These are phyloP conservation scores for Iris macrosiphon DNA, from an alignment of 106 monocot species.

Conservation along the genomic window DNA sequence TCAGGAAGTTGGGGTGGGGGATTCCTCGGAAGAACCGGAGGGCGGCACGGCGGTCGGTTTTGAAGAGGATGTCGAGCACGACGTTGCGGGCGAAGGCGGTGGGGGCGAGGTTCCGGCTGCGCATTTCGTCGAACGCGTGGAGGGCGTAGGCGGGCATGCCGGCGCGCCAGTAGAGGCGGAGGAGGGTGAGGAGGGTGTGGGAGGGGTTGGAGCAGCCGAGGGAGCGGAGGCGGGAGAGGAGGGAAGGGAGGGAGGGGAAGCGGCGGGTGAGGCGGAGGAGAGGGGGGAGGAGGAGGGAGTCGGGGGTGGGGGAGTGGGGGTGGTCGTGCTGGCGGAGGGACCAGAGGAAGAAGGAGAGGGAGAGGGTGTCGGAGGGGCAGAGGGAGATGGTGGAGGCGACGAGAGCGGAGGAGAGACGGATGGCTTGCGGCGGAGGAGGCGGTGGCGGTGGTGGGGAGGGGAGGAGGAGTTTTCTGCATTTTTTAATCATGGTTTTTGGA, in stretches of 20 bases:
- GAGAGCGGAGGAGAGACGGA: slow-evolving; percentile 18
- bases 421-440: too few relatives aligned
- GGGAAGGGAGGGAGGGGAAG: slow-evolving; percentile 18
- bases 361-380: slow-evolving; percentile 41
- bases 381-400: slow-evolving; percentile 32
- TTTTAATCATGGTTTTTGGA: too few relatives aligned
- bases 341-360: slow-evolving; percentile 67
- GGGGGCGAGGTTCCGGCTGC: slow-evolving; percentile 22
- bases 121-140: slow-evolving; percentile 50
- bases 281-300: slow-evolving; percentile 30
- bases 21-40: slow-evolving; percentile 19
- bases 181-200: slow-evolving; percentile 43
- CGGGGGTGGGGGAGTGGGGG: slow-evolving; percentile 37
- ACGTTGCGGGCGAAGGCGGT: slow-evolving; percentile 47
- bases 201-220: slow-evolving; percentile 38
- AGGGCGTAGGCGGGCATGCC: slow-evolving; percentile 22
- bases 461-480: too few relatives aligned
- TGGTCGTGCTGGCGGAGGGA: slow-evolving; percentile 40
- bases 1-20: slow-evolving; percentile 30
- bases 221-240: slow-evolving; percentile 22
- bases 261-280: slow-evolving; percentile 30
- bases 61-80: slow-evolving; percentile 51
- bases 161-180: slow-evolving; percentile 49
- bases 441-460: too few relatives aligned
- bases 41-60: slow-evolving; percentile 18